A percentile compares a stretch with the other conserved stretches of the same genome.
These are phyloP conservation scores for Anacardium occidentale DNA, from an alignment of 345 rosid species.

Conservation along the genomic window DNA sequence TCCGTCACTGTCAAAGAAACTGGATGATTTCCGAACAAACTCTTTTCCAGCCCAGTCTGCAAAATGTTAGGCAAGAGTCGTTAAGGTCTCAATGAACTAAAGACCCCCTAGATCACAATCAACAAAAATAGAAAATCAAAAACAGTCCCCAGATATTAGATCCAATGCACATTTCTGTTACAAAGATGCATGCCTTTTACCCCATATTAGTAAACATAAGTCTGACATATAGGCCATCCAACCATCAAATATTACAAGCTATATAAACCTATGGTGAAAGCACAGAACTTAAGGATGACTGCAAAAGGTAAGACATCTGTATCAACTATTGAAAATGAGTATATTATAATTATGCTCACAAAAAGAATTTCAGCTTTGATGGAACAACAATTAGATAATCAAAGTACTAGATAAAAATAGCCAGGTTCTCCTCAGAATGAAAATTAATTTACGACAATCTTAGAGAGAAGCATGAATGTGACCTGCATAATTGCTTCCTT, in stretches of 20 bases:
- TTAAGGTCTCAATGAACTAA: constrained; percentile 5
- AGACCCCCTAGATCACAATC: neutral
- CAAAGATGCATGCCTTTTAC: neutral
- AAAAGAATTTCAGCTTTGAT: neutral
- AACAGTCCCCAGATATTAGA: constrained; percentile 6
- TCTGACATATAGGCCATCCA: neutral
- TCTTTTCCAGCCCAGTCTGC: constrained; percentile 89
- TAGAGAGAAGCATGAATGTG: constrained; percentile 24
- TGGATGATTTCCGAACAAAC: constrained; percentile 82
- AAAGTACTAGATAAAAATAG: neutral
- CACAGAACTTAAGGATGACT: constrained; percentile 4
- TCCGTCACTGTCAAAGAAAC: constrained; percentile 55
- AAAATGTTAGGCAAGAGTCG: constrained; percentile 16
- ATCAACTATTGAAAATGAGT: neutral
- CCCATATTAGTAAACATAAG: neutral
- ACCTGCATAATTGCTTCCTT: constrained; percentile 91
- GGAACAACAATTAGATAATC: constrained; percentile 4
- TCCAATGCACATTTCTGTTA: neutral
- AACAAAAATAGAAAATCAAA: neutral
- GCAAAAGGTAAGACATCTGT: neutral
- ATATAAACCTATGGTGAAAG: neutral
- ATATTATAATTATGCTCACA: neutral
- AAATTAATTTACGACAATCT: constrained; percentile 17
- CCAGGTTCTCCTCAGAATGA: neutral
- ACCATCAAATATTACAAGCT: constrained; percentile 5